Conservation (phyloP, 2,329 filamentous ascomycete species). For the Lecanicillium sp. region DNA sequence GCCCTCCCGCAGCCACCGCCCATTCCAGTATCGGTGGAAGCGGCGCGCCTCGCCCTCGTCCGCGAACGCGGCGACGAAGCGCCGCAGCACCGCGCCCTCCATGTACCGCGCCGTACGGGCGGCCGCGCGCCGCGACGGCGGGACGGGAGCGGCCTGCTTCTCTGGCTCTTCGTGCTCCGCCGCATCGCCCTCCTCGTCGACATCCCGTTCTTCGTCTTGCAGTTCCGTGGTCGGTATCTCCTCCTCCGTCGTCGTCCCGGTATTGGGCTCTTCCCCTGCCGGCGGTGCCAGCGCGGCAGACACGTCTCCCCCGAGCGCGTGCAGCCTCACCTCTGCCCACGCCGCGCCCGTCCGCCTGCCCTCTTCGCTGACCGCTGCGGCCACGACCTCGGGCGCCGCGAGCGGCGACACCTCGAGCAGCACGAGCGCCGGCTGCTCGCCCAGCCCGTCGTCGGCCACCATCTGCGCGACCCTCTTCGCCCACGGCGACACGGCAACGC, state of each 20-base stretch:
- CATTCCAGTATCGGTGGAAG: conserved; percentile 38
- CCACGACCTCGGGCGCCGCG: conserved; percentile 29
- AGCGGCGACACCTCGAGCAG: conserved; percentile 26
- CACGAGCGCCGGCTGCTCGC: conserved; percentile 24
- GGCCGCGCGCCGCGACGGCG: too few relatives aligned
- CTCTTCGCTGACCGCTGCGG: conserved; percentile 35
- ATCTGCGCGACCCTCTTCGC: conserved; percentile 20
- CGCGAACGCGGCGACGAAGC: conserved; percentile 30
- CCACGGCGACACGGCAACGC: conserved; percentile 23
- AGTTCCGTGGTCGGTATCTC: background rate
- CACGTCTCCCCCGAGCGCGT: conserved; percentile 13
- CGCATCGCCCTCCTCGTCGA: background rate
- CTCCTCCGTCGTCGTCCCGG: background rate
- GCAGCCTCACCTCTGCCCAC: conserved; percentile 21
- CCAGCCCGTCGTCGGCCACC: conserved; percentile 19
- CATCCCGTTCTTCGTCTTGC: background rate
- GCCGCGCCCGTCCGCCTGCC: conserved; percentile 27
- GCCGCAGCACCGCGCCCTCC: conserved; percentile 10
- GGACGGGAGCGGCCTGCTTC: background rate
- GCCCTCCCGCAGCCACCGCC: conserved; percentile 22
- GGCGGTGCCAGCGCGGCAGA: too few relatives aligned
- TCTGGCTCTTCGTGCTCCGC: background rate
- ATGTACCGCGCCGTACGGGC: conserved; percentile 4
- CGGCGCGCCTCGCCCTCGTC: conserved; percentile 29
- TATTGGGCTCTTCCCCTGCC: background rate